These are phyloP conservation scores for Colletotrichum gigasporum DNA, from an alignment of 2,329 filamentous ascomycete species.

Conservation along the genomic window DNA sequence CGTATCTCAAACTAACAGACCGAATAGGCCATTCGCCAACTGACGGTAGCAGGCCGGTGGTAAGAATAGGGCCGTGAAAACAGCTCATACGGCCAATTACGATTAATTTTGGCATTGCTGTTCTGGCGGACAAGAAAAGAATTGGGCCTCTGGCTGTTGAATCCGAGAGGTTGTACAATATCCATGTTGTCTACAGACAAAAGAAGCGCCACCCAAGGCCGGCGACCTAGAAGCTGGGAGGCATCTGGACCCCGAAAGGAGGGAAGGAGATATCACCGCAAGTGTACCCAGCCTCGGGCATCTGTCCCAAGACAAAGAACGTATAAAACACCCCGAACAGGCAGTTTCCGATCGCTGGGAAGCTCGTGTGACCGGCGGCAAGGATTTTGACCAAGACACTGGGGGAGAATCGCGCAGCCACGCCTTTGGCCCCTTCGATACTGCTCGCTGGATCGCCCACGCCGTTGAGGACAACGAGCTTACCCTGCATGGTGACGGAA, in stretches of 20 bases:
- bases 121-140: too few relatives aligned
- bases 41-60: too few relatives aligned
- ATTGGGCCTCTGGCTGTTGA: too few relatives aligned
- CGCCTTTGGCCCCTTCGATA: background rate
- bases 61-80: background rate
- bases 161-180: too few relatives aligned
- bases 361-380: constrained; percentile 15
- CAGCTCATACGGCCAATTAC: too few relatives aligned
- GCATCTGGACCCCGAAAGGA: constrained; percentile 2
- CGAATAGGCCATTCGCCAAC: too few relatives aligned
- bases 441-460: constrained; percentile 16
- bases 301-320: constrained; percentile 3
- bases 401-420: constrained; percentile 5
- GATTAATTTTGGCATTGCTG: too few relatives aligned
- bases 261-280: background rate
- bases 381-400: constrained; percentile 2
- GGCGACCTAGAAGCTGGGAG: background rate
- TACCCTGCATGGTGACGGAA: constrained; percentile 1
- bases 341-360: background rate
- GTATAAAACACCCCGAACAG: constrained; percentile 1
- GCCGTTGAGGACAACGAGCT: constrained; percentile 9
- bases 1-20: too few relatives aligned
- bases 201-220: too few relatives aligned
- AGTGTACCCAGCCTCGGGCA: background rate
- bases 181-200: too few relatives aligned